phyloP scores from a whole-genome alignment of 2,329 filamentous ascomycete species.

The Diplocarpon rosae region DNA sequence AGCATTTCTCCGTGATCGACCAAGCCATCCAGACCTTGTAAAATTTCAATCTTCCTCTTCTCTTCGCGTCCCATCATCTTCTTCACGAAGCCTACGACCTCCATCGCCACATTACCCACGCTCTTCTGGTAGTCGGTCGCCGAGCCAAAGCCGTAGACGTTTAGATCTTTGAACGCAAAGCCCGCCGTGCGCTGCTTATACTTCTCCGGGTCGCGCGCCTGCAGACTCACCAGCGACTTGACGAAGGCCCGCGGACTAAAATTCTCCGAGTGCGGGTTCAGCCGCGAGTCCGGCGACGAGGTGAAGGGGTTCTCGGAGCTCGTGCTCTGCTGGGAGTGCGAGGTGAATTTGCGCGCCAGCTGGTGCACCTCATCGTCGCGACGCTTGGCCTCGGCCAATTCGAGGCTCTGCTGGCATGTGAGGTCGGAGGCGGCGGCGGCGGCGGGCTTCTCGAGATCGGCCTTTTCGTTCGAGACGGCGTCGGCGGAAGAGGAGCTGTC shows the following conservation, averaged over 20 bases:
- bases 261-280: conserved; percentile 40
- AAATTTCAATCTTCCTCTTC: conserved; percentile 41
- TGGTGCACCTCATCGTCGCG: conserved; percentile 9
- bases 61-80: conserved; percentile 42
- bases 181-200: conserved; percentile 48
- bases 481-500: no score
- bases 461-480: no score
- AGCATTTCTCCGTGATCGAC: conserved; percentile 53
- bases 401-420: neutral
- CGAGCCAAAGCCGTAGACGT: conserved; percentile 55
- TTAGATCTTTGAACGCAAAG: conserved; percentile 56
- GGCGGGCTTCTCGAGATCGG: no score
- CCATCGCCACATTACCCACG: conserved; percentile 48
- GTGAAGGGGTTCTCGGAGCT: conserved; percentile 36
- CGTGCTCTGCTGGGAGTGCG: conserved; percentile 9
- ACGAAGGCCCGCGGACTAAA: conserved; percentile 48
- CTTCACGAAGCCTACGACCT: conserved; percentile 32
- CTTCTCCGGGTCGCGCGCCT: conserved; percentile 39
- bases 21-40: conserved; percentile 51
- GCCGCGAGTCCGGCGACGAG: conserved; percentile 33
- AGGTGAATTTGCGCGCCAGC: conserved; percentile 10
- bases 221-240: conserved; percentile 43
- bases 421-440: no score
- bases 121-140: conserved; percentile 61
- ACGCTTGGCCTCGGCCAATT: neutral